Evolutionary conservation across 208 protist genomes (phyloP).

Genomic region (Novymonas esmeraldas): DNA sequence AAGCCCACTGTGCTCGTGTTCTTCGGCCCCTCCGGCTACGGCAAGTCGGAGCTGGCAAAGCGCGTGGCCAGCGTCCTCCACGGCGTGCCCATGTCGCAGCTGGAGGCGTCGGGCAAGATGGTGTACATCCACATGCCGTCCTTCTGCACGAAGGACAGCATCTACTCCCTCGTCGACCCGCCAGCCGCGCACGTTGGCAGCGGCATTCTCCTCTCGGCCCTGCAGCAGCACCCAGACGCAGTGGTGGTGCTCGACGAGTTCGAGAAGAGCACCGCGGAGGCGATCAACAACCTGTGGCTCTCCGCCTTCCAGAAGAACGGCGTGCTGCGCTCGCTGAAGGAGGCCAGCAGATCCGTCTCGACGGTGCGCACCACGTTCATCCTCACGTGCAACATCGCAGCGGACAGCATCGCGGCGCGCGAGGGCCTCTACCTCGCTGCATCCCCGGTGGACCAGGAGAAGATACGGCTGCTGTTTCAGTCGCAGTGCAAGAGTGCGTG

Average conservation of each 20-base stretch:
- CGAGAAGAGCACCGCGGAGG: slow-evolving; percentile 81
- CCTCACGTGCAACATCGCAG: slow-evolving; percentile 80
- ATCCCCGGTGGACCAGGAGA: slow-evolving; percentile 36
- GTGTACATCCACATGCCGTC: slow-evolving; percentile 88
- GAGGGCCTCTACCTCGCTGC: slow-evolving; percentile 43
- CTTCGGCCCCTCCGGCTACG: slow-evolving; percentile 86
- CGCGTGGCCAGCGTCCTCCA: slow-evolving; percentile 70
- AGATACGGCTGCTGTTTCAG: slow-evolving; percentile 46
- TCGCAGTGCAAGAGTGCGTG: slow-evolving; percentile 56
- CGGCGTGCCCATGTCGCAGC: slow-evolving; percentile 31
- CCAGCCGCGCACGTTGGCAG: slow-evolving; percentile 83
- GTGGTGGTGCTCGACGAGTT: slow-evolving; percentile 91
- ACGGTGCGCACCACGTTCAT: slow-evolving; percentile 81
- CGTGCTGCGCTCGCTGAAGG: slow-evolving; percentile 81
- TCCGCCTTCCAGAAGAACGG: slow-evolving; percentile 90
- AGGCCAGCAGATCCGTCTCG: slow-evolving; percentile 67
- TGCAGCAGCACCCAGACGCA: slow-evolving; percentile 62
- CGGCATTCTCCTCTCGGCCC: slow-evolving; percentile 80
- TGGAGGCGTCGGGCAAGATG: slow-evolving; percentile 72
- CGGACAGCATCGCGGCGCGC: slow-evolving; percentile 46
- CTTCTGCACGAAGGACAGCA: slow-evolving; percentile 85
- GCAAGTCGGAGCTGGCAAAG: slow-evolving; percentile 84
- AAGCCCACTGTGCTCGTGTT: slow-evolving; percentile 86
- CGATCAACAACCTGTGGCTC: slow-evolving; percentile 87
- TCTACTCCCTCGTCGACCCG: slow-evolving; percentile 90